These are phyloP conservation scores for Polygonum maritimum DNA, from an alignment of 148 eudicot species.

Conservation along the genomic window DNA sequence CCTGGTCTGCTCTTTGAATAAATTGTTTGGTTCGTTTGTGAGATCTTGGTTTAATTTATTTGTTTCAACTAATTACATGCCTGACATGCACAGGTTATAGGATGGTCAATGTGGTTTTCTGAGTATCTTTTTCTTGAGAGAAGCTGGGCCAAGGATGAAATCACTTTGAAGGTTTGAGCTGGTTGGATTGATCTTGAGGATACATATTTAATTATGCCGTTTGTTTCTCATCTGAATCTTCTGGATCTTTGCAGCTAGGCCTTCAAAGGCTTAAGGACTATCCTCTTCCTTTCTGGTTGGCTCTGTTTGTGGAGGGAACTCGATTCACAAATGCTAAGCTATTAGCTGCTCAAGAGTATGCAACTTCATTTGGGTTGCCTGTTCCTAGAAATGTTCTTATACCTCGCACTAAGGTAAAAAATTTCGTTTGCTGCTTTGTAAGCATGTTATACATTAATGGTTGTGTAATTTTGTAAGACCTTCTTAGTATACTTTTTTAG, in stretches of 20 bases:
- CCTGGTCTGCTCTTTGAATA: neutral
- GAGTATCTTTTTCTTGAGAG: conserved; percentile 84
- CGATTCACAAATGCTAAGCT: conserved; percentile 90
- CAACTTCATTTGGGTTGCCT: conserved; percentile 23
- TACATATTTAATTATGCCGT: neutral
- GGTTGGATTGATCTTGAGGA: neutral
- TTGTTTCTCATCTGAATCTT: conserved; percentile 16
- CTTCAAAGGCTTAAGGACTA: conserved; percentile 68
- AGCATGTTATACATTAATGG: neutral
- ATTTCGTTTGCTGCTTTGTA: neutral
- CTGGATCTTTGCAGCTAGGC: conserved; percentile 49
- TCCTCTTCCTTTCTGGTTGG: conserved; percentile 92
- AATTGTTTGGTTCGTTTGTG: neutral
- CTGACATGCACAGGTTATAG: conserved; percentile 53
- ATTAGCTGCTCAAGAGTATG: conserved; percentile 95
- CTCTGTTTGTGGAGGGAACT: conserved; percentile 96
- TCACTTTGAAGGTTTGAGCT: conserved; percentile 47
- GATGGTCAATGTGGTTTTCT: conserved; percentile 99
- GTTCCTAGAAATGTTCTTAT: conserved; percentile 84
- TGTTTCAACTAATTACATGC: neutral
- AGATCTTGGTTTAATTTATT: neutral
- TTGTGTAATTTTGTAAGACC: neutral
- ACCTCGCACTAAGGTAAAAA: conserved; percentile 82
- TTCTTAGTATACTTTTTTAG: neutral
- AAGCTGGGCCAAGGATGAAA: conserved; percentile 87